Conservation (phyloP, 1,284 basidiomycete species). For the Sanghuangporus sanghuang region DNA sequence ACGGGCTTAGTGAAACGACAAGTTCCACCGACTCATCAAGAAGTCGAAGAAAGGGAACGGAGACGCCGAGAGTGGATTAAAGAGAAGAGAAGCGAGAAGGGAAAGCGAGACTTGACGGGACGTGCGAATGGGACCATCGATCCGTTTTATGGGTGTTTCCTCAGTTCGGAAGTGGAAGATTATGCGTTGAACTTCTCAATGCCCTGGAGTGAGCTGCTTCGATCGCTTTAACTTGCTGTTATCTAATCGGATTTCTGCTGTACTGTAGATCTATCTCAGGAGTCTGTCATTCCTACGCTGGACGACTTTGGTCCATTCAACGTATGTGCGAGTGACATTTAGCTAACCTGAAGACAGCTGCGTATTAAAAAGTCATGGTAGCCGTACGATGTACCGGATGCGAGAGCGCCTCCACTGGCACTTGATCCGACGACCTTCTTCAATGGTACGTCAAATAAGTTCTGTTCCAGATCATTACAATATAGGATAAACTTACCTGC, state of each 20-base stretch:
- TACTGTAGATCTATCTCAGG: slow-evolving; percentile 32
- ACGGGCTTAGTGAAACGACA: slow-evolving; percentile 6
- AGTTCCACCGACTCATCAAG: not conserved
- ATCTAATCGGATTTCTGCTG: not conserved
- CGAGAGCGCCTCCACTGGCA: slow-evolving; percentile 29
- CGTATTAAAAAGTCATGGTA: not conserved
- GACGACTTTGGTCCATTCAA: slow-evolving; percentile 20
- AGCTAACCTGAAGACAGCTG: too few relatives aligned
- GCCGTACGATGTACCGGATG: slow-evolving; percentile 31
- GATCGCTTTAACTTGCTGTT: slow-evolving; percentile 5
- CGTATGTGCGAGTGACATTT: slow-evolving; percentile 2
- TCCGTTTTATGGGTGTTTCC: slow-evolving; percentile 54
- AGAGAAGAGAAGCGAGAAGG: slow-evolving; percentile 25
- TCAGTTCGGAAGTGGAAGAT: slow-evolving; percentile 49
- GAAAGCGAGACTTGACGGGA: slow-evolving; percentile 37
- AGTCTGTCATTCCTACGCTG: slow-evolving; percentile 20
- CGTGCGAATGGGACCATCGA: slow-evolving; percentile 48
- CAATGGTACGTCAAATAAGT: slow-evolving; percentile 41
- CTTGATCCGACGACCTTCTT: slow-evolving; percentile 40
- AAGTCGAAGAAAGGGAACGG: slow-evolving; percentile 16
- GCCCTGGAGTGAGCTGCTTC: slow-evolving; percentile 53
- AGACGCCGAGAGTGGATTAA: slow-evolving; percentile 5
- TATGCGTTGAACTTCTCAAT: slow-evolving; percentile 58
- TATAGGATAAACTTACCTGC: not conserved
- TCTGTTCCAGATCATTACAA: not conserved